Base-by-base conservation (phyloP, 345 rosid species). In the Populus deltoides region DNA sequence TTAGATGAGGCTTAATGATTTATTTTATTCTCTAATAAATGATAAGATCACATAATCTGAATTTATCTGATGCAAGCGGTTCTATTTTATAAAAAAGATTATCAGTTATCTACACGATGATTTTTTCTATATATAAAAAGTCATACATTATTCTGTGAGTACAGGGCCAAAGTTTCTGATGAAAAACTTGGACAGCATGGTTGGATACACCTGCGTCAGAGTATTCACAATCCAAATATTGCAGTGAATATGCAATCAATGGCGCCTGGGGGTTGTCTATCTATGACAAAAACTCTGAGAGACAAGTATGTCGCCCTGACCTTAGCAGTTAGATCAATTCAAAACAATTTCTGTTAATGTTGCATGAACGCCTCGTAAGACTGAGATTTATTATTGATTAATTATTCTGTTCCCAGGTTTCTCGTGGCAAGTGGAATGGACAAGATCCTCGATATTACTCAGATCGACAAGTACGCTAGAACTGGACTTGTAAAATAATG, bases 211-310 rank as follows among this genome's bases (percentile, higher is more conserved):
- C 78, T 92, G 71, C 84, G 99, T 71, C 98, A 95, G 90, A 95
- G 99, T 74, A 93, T 91, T 84, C 99, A 95, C 84, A 93, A 93
- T 70, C 98, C 99, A 1, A 89, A 92, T 68, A 84, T 95, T 22
- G 98, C 98, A 10, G 85, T 93, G 66, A 93, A 95, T 78, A 79
- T 95, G 87, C 97, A 93, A 77, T 91, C 99, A 24, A 83, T 80
- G 13, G 78, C 84, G 72, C 86, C 86, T 51, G 97, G 93, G 31
- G 97, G 93, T 43, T 93, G 97, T 71, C 88, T 77, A 70, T 70
- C 81, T 31, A 92, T 93, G 86, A 66, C 87, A 33, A 86, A 79
- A 81, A 70, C 69, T 70, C 87, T 93, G 1, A 79, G 86, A 83
- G 90, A 92, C 71, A 82, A 81, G 95, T 92, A 86, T 68, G 88